Base-by-base conservation (phyloP, 1,284 basidiomycete genomes). In the Pholiota adiposa region DNA sequence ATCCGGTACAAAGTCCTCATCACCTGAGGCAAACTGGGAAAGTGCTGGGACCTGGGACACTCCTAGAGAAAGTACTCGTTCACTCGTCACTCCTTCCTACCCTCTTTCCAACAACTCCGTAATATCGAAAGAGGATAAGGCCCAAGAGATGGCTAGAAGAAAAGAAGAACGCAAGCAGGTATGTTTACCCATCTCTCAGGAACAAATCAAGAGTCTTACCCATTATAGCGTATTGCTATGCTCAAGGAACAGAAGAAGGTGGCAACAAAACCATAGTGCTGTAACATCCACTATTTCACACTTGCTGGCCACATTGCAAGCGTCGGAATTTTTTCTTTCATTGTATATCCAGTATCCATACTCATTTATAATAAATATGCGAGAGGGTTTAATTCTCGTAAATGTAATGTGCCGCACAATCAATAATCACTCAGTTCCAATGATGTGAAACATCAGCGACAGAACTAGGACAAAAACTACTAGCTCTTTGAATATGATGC, bases 101-200 rank as follows among this genome's bases (percentile, higher is more conserved):
- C 61, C 68, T 12, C 56, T 66, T 4, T 72, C 69, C 41, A 73
- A 48, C 50, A 29, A 74, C 19, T 72, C 70, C 2, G 72, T 77
- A 4, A 80, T 94, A 81, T 83, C 85, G 36, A 96, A 94, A 71
- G 94, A 96, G 73, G 94, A 95, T 64, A 95, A 90, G 74, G 92
- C 92, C 0, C 86, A 85, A 25, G 94, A 97, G 77, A 92, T 96
- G 88, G 90, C 90, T 12, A 81, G 92, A 62, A 79, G 94, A 62
- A 90, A 94, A 69, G 94, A 96, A 72, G 94, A 96, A 73, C 79
- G 94, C 51, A 94, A 91, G 73, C 83, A 90, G 80, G 91, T 90
- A 54, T 38, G 36, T 38, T 38, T 12, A 11, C 16, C 12, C n/a
- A n/a, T n/a, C n/a, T n/a, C n/a, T n/a, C n/a, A n/a, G n/a, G n/a